phyloP scores from a whole-genome alignment of 1,284 basidiomycete species.

The Fomitiporia mediterranea region DNA sequence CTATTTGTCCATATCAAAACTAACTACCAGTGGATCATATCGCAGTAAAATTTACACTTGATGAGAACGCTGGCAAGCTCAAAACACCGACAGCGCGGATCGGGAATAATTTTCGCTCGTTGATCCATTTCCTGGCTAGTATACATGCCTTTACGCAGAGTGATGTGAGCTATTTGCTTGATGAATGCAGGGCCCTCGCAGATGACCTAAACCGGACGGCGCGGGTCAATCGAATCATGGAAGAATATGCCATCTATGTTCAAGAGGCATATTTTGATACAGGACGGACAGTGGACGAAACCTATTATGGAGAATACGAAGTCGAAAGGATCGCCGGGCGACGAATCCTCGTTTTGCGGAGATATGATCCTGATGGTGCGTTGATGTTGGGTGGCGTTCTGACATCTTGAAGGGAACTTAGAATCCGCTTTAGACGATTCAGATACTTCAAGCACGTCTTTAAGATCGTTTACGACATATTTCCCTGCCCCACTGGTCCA shows the following conservation, averaged over 20 bases:
- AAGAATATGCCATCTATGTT: slow-evolving; percentile 18
- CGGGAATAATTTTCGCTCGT: slow-evolving; percentile 18
- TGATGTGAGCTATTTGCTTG: slow-evolving; percentile 16
- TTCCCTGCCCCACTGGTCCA: slow-evolving; percentile 17
- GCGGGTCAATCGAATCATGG: slow-evolving; percentile 21
- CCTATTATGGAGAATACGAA: slow-evolving; percentile 21
- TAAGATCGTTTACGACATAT: slow-evolving; percentile 17
- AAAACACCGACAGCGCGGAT: slow-evolving; percentile 17
- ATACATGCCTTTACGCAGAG: slow-evolving; percentile 3
- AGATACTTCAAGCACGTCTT: slow-evolving; percentile 17
- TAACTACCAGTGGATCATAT: background rate
- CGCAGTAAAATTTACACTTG: slow-evolving; percentile 18
- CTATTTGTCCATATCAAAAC: too few species aligned
- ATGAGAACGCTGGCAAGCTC: slow-evolving; percentile 14
- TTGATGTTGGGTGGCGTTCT: background rate
- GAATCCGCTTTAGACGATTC: slow-evolving; percentile 1
- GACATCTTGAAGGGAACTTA: background rate
- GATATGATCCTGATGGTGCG: slow-evolving; percentile 20
- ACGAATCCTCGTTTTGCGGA: slow-evolving; percentile 17
- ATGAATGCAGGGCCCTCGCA: slow-evolving; percentile 17
- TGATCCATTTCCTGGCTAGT: slow-evolving; percentile 13
- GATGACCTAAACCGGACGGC: slow-evolving; percentile 18
- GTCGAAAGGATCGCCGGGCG: slow-evolving; percentile 15
- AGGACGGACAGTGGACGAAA: slow-evolving; percentile 19
- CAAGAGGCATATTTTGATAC: slow-evolving; percentile 21